Base-by-base conservation (phyloP, 1,284 basidiomycete species). In the Albatrellus sp. region DNA sequence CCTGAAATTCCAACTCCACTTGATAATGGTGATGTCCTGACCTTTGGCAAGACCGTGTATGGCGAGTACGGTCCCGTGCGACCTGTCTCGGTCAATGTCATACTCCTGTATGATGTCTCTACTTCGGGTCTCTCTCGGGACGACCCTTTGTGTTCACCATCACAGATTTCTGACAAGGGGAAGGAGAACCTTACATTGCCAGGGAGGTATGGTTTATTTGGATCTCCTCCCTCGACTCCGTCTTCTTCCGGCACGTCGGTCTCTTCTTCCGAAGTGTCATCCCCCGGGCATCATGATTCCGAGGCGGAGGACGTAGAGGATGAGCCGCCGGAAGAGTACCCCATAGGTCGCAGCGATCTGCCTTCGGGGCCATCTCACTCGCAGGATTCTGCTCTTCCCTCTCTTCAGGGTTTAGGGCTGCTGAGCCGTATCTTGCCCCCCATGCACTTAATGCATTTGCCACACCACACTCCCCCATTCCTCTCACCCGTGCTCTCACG, bases 11-110 rank as follows among this genome's bases (percentile, higher is more conserved):
- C 72, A 11, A 66, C 63, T 28, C 55, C 63, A 14, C 69, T 86
- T 32, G 56, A 64, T 30, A 73, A 82, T 53, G 80, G 79, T 46
- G 82, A 85, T 56, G 57, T 70, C 33, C 54, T 86, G 48, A 85
- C 80, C 1, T 82, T 86, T 55, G 82, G 82, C 50, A 85, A 84
- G 62, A 62, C 67, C 5, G 83, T 86, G 1, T 77, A 75, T 24
- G 70, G 69, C 47, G 72, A 72, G 40, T 65, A 69, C 31, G 70
- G 70, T 43, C 59, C 69, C 28, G 81, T 84, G 29, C 63, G 65
- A 2, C 81, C 81, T 5, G 64, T 85, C 35, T 70, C 73, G 29
- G 75, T 65, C 40, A 67, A 70, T 14, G 66, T 82, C 40, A 69
- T 79, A 57, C 59, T 84, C 34, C 52, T 77, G 36, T 67, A 68